These are phyloP conservation scores for Sextonia rubra DNA, from an alignment of 164 flowering plant species.

Conservation along the genomic window DNA sequence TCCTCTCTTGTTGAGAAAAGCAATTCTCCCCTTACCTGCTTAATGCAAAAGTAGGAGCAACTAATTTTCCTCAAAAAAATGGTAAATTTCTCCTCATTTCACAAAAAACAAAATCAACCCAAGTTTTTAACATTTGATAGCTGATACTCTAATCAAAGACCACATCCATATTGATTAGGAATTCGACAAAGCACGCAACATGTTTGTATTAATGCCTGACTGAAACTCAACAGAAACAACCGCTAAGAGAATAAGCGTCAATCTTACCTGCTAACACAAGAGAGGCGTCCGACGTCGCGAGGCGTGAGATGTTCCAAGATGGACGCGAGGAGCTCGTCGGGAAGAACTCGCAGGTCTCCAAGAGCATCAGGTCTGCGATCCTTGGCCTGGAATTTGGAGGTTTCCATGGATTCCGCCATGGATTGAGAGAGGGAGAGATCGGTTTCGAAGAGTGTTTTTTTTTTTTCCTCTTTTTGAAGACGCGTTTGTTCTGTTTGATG, in stretches of 20 bases:
- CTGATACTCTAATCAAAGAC: too few relatives aligned
- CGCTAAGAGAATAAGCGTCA: background rate
- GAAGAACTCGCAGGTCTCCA: slow-evolving; percentile 57
- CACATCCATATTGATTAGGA: background rate
- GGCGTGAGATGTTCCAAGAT: slow-evolving; percentile 48
- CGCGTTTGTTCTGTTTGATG: too few relatives aligned
- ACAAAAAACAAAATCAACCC: background rate
- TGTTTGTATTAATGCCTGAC: background rate
- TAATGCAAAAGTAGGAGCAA: too few relatives aligned
- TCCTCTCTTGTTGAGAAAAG: too few relatives aligned
- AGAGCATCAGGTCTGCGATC: slow-evolving; percentile 78
- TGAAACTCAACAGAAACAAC: background rate
- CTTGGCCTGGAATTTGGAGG: slow-evolving; percentile 6
- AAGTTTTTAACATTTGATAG: too few relatives aligned
- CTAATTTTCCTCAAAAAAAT: too few relatives aligned
- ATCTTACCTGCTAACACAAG: slow-evolving; percentile 91
- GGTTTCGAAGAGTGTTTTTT: too few relatives aligned
- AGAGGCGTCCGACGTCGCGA: slow-evolving; percentile 69
- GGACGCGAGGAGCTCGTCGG: slow-evolving; percentile 65
- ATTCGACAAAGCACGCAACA: background rate
- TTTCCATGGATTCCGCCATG: slow-evolving; percentile 22
- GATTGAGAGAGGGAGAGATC: background rate
- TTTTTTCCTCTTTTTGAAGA: too few relatives aligned
- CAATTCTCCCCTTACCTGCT: too few relatives aligned
- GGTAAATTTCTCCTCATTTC: too few relatives aligned